Evolutionary conservation across 2,329 filamentous ascomycete species (phyloP), one percentile per base, ranked within the genome.

Genomic region (Colletotrichum cuscutae): DNA sequence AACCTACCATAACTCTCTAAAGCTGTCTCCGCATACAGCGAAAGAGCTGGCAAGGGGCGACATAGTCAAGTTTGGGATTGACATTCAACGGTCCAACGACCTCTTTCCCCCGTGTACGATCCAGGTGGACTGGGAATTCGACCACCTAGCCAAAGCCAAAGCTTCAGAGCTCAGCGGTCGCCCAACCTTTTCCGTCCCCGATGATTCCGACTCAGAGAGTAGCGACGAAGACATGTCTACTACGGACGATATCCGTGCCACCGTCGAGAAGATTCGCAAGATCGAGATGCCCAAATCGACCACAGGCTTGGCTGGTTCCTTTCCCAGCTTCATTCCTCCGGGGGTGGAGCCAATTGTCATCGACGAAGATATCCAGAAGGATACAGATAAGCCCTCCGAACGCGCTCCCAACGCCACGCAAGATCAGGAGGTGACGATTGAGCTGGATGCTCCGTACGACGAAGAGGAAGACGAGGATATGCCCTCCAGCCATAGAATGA

Each of bases 1-100:
- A 1, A 89, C 88, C 0, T 88, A 81, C 52, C 75, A 85, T 54
- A 88, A 87, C 67, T 76, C 80, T 2, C 60, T 63, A 7, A 74
- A 71, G 24, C 71, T 84, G 11, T 46, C 59, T 30, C 54, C 59
- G 22, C 65, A 77, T 9, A 65, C 75, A 19, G 35, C 65, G 0
- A 73, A 76, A 5, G 65, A 67, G 5, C 32, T 85, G 0, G 13
- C 35, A 3, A 73, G 72, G 2, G 81, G 80, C 22, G 83, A 85
- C 42, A 71, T 70, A 4, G 60, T 85, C 11, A 79, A 77, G 22
- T 84, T 85, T 57, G 83, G 83, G 8, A 76, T 81, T 22, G 56
- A 77, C 13, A 82, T 85, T 35, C 79, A 83, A 22, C 78, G 81
- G 67, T 80, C 79, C 35, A 66, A 59, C 3, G 78, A 81, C 0